Conservation (phyloP, 2,329 filamentous ascomycete species). For the Hypoxylon sp. region DNA sequence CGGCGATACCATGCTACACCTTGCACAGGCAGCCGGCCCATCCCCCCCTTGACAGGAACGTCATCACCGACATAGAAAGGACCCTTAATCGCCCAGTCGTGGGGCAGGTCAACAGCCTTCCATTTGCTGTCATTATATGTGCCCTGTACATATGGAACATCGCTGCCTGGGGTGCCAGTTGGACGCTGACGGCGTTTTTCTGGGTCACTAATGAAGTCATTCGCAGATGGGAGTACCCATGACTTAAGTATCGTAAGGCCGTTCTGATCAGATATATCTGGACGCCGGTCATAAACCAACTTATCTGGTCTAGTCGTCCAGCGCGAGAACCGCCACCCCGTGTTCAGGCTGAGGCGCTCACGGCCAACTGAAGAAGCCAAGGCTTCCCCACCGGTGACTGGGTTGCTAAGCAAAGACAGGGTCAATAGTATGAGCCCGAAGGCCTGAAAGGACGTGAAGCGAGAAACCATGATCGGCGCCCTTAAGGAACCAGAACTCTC, state of each 20-base stretch:
- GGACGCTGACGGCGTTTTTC: slow-evolving; percentile 40
- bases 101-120: slow-evolving; percentile 57
- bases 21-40: slow-evolving; percentile 62
- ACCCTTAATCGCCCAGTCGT: slow-evolving; percentile 61
- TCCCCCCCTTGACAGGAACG: slow-evolving; percentile 51
- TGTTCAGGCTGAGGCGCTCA: not conserved
- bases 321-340: not conserved
- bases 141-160: slow-evolving; percentile 48
- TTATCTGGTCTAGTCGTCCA: not conserved
- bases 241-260: slow-evolving; percentile 12
- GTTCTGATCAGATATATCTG: not conserved
- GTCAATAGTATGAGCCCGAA: not conserved
- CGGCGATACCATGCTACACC: slow-evolving; percentile 59
- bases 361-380: not conserved
- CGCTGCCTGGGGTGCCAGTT: slow-evolving; percentile 41
- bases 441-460: not conserved
- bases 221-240: slow-evolving; percentile 48
- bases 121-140: slow-evolving; percentile 51
- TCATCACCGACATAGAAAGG: slow-evolving; percentile 53
- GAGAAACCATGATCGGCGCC: not conserved
- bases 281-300: not conserved
- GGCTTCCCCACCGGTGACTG: not conserved
- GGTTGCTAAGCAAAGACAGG: not conserved
- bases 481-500: not conserved
- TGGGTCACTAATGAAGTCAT: slow-evolving; percentile 44